Evolutionary conservation across 2,329 filamentous ascomycete genomes (phyloP), one percentile per base, ranked within the genome.

Genomic region (Epichloe gansuensis): DNA sequence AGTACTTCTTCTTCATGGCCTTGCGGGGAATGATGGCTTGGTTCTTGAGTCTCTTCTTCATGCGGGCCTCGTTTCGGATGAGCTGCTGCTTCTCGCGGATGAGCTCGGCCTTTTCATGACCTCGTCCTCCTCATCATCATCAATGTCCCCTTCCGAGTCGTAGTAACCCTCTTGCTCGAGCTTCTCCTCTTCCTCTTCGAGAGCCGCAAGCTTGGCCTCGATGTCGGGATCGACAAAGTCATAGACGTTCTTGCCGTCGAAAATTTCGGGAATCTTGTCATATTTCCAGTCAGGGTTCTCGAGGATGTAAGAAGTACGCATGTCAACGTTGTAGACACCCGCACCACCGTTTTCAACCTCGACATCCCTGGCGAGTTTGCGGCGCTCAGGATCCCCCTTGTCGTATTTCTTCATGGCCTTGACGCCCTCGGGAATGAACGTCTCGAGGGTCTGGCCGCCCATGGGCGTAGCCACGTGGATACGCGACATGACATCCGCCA

Each of bases 211-310:
- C 75, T 95, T 97, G 60, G 83, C 80, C 64, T 95, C 93, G 65
- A 98, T 98, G 52, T 98, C 94, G 1, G 91, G 91, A 64, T 97
- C 93, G 64, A 98, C 83, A 69, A 88, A 98, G 71, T 98, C 93
- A 73, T 91, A 93, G 54, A 98, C 88, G 69, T 98, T 98, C 78
- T 91, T 91, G 69, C 93, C 93, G 65, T 97, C 84, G 69, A 91
- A 86, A 48, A 96, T 78, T 71, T 98, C 93, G 35, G 93, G 93
- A 52, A 97, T 87, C 72, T 87, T 89, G 74, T 98, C 94, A 67
- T 95, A 81, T 69, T 95, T 95, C 93, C 93, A 97, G 54, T 93
- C 89, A 43, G 86, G 81, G 66, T 96, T 82, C 58, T 86, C 88
- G 57, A 97, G 82, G 15, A 90, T 72, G 69, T 95, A 98, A 65